phyloP scores from a whole-genome alignment of 768 basidiomycete species.

The Lentinula lateritia region DNA sequence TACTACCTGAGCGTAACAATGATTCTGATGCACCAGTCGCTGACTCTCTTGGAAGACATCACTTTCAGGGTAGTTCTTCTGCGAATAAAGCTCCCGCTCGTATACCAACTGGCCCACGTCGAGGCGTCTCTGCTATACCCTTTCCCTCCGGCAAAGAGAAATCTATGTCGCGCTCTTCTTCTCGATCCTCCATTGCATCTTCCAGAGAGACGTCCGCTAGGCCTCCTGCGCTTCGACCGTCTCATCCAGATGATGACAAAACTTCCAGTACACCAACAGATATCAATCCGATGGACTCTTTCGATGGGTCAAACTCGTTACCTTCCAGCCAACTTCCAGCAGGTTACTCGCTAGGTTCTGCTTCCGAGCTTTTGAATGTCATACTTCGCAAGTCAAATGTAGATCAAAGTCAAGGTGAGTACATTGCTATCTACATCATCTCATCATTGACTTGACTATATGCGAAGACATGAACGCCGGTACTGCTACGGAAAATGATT shows the following conservation, averaged over 20 bases:
- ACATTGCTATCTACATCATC: background rate
- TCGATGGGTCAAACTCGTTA: background rate
- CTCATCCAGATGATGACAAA: slow-evolving; percentile 6
- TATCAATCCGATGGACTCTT: background rate
- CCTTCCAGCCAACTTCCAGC: background rate
- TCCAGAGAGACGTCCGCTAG: slow-evolving; percentile 34
- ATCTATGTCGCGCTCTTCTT: slow-evolving; percentile 39
- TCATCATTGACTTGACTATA: background rate
- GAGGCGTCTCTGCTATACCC: background rate
- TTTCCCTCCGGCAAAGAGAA: slow-evolving; percentile 23
- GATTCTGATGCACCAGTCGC: background rate
- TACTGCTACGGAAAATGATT: background rate
- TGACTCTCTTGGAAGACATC: background rate
- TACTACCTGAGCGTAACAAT: background rate
- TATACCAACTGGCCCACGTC: background rate
- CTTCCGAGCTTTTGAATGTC: background rate
- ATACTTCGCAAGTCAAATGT: background rate
- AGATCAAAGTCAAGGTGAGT: background rate
- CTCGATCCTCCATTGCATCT: slow-evolving; percentile 57
- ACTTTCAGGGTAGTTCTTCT: background rate
- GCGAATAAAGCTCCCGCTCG: background rate
- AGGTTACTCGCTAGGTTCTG: background rate
- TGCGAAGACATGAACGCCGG: background rate
- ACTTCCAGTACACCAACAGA: background rate
- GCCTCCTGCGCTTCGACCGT: slow-evolving; percentile 17